Conservation (phyloP, 441 rosid species). For the Erodium trifolium region DNA sequence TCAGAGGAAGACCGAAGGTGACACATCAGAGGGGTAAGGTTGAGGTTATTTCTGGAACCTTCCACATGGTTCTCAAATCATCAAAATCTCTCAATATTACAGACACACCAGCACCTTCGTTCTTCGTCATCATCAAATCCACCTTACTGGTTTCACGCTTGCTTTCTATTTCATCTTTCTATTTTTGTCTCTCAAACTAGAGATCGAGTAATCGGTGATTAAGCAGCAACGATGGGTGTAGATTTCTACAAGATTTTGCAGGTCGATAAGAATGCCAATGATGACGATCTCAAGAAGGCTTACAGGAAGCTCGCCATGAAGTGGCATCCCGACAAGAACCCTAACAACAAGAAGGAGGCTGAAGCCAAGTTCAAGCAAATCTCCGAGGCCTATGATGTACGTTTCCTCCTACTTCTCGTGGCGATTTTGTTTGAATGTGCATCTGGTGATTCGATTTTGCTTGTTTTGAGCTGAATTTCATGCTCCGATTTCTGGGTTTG, state of each 20-base stretch:
- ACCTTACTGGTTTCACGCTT: not conserved
- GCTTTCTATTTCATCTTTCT: not conserved
- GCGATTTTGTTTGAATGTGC: not conserved
- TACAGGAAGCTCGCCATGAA: not conserved
- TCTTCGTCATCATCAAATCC: not conserved
- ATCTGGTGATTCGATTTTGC: not conserved
- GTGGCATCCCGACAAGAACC: not conserved
- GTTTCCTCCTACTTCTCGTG: not conserved
- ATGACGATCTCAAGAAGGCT: not conserved
- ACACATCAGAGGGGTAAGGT: not conserved
- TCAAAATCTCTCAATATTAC: not conserved
- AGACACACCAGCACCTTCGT: not conserved
- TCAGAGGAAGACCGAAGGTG: not conserved
- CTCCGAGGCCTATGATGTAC: conserved; percentile 5
- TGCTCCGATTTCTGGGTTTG: not conserved
- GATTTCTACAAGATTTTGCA: not conserved
- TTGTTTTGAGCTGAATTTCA: not conserved
- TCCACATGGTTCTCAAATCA: not conserved
- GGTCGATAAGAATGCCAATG: not conserved
- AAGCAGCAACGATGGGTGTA: not conserved
- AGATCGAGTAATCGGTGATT: not conserved
- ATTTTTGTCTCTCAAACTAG: not conserved
- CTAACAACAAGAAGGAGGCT: not conserved
- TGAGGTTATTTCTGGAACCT: conserved; percentile 2
- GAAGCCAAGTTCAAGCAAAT: not conserved